Conservation (phyloP, 1,139 yeast species). For the Diutina rugosa region DNA sequence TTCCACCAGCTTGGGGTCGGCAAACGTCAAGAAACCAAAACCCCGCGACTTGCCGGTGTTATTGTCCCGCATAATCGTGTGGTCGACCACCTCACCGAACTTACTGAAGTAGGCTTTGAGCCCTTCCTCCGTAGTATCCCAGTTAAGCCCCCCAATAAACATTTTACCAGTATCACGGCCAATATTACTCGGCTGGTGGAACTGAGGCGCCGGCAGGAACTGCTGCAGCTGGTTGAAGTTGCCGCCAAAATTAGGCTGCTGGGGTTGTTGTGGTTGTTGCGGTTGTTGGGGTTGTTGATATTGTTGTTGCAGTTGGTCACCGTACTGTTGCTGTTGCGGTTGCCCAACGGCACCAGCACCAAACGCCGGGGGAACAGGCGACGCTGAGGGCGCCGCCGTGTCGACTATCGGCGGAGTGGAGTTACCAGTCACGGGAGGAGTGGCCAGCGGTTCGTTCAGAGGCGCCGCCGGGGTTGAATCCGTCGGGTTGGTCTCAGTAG, state of each 20-base stretch:
- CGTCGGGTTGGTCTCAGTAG: constrained; percentile 3
- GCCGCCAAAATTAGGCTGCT: constrained; percentile 5
- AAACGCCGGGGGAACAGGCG: constrained; percentile 3
- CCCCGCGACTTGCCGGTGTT: constrained; percentile 92
- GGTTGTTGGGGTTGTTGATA: constrained; percentile 6
- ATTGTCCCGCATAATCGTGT: constrained; percentile 89
- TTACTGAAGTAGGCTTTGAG: constrained; percentile 73
- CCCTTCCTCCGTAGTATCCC: constrained; percentile 94
- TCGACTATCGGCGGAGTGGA: constrained; percentile 6
- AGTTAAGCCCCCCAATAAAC: constrained; percentile 96
- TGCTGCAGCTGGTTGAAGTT: neutral
- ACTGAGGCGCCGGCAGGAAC: neutral
- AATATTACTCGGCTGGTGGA: constrained; percentile 19
- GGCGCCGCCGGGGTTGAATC: neutral
- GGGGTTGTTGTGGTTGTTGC: constrained; percentile 4
- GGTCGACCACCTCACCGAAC: constrained; percentile 82
- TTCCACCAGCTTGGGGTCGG: constrained; percentile 71
- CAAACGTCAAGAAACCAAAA: constrained; percentile 88
- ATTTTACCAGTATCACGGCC: constrained; percentile 64
- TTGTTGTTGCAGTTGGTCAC: constrained; percentile 4
- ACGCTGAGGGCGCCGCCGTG: constrained; percentile 4
- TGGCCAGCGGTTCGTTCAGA: neutral
- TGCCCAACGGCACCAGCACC: neutral
- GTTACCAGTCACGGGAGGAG: constrained; percentile 4
- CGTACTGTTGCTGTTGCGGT: constrained; percentile 1